Conservation (phyloP, 805 yeast species). For the Teunomyces panamensis region DNA sequence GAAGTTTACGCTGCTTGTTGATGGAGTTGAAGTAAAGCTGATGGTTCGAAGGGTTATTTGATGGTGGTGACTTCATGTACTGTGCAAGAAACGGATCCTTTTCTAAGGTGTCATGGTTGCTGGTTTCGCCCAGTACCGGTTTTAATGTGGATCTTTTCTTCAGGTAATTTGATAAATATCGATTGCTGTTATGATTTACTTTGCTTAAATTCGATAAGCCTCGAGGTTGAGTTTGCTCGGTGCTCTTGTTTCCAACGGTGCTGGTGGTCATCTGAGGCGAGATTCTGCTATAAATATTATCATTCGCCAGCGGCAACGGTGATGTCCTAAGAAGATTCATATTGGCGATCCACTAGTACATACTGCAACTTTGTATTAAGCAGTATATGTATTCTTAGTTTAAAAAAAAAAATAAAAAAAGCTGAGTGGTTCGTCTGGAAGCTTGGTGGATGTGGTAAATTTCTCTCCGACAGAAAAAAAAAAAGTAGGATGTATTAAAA, state of each 20-base stretch:
- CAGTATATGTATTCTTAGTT: background rate
- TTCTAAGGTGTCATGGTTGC: background rate
- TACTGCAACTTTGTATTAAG: background rate
- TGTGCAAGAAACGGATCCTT: slow-evolving; percentile 20
- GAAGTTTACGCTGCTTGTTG: slow-evolving; percentile 15
- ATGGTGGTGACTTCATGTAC: slow-evolving; percentile 16
- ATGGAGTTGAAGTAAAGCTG: slow-evolving; percentile 18
- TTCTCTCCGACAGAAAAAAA: background rate
- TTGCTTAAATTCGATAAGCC: background rate
- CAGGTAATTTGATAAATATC: background rate
- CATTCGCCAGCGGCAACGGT: slow-evolving; percentile 13
- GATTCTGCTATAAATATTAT: slow-evolving; percentile 6
- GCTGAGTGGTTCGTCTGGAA: background rate
- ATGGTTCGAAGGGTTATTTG: slow-evolving; percentile 12
- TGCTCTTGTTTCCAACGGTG: background rate
- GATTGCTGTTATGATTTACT: background rate
- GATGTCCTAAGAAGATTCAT: slow-evolving; percentile 7
- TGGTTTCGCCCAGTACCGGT: background rate
- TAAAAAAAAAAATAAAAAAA: background rate
- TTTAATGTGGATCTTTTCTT: background rate
- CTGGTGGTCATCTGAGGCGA: slow-evolving; percentile 8
- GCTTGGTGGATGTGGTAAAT: background rate
- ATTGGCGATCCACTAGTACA: background rate
- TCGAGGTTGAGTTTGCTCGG: background rate
- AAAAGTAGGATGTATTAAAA: background rate